Evolutionary conservation across 2,329 filamentous ascomycete species (phyloP), one percentile per base, ranked within the genome.

Genomic region (Aureobasidium leucospermi): DNA sequence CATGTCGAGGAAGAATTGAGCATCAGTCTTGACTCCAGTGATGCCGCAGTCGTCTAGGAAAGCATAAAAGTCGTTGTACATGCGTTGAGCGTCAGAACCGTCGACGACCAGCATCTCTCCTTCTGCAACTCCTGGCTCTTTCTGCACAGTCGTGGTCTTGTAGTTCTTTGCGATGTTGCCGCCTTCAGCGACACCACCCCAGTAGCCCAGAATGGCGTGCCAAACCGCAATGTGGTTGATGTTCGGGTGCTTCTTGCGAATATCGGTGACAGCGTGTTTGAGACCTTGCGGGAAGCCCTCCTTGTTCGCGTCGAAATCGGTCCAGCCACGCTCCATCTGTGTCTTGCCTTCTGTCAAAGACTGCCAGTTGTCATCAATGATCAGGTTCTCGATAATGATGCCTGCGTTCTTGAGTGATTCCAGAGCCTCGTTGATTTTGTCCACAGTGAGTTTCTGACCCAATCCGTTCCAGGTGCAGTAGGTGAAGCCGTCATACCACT

Each of bases 321-420:
- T 82, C 90, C 89, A 96, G 13, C 78, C 79, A 13, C 80, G 74
- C 39, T 74, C 68, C 63, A 79, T 80, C 63, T 83, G 80, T 1
- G 72, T 77, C 13, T 78, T 73, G 4, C 78, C 81, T 63, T 80
- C 75, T 82, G 84, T 48, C 6, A 96, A 80, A 8, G 87, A 84
- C 72, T 96, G 92, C 94, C 94, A 99, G 67, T 95, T 96, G 69
- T 99, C 94, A 66, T 99, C 94, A 63, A 99, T 96, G 62, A 97
- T 96, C 2, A 99, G 79, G 67, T 86, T 96, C 0, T 85, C 86
- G 47, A 97, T 75, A 31, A 87, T 85, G 67, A 99, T 89, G 0
- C 86, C 82, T 59, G 88, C 81, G 32, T 84, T 77, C 4, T 85
- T 81, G 10, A 99, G 76, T 1, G 81, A 79, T 60, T 90, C 84